A percentile compares a stretch with the other conserved stretches of the same genome.
Evolutionary conservation across 768 basidiomycete genomes (phyloP).

Genomic region (Mycena albidolilacea): DNA sequence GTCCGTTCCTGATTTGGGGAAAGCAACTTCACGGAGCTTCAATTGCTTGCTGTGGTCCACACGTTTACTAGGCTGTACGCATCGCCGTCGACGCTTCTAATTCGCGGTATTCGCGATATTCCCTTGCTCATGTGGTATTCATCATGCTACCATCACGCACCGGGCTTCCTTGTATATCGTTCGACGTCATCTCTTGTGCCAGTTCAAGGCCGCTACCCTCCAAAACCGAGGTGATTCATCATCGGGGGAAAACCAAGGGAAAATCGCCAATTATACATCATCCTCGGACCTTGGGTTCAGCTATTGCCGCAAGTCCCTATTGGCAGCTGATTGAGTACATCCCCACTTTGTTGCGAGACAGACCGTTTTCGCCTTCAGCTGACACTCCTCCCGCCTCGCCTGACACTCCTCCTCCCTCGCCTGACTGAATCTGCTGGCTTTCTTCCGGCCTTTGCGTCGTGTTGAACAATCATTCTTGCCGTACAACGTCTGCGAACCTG

Average conservation of each 20-base stretch:
- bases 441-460: neutral
- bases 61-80: too few relatives aligned
- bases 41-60: too few relatives aligned
- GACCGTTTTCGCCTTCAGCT: neutral
- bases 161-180: neutral
- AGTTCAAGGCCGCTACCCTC: neutral
- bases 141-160: neutral
- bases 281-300: neutral
- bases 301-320: neutral
- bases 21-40: too few relatives aligned
- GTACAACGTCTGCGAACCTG: neutral
- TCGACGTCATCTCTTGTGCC: conserved; percentile 1
- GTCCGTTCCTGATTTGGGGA: too few relatives aligned
- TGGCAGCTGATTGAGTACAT: conserved; percentile 10
- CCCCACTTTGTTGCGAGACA: neutral
- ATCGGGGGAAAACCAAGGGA: neutral
- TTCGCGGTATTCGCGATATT: neutral
- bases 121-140: conserved; percentile 1
- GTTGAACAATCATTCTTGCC: neutral
- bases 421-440: conserved; percentile 3
- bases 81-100: neutral
- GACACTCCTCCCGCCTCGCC: neutral
- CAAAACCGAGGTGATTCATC: neutral
- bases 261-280: neutral
- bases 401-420: neutral